Evolutionary conservation across 768 basidiomycete genomes (phyloP).

Genomic region (Mrakia gelida): DNA sequence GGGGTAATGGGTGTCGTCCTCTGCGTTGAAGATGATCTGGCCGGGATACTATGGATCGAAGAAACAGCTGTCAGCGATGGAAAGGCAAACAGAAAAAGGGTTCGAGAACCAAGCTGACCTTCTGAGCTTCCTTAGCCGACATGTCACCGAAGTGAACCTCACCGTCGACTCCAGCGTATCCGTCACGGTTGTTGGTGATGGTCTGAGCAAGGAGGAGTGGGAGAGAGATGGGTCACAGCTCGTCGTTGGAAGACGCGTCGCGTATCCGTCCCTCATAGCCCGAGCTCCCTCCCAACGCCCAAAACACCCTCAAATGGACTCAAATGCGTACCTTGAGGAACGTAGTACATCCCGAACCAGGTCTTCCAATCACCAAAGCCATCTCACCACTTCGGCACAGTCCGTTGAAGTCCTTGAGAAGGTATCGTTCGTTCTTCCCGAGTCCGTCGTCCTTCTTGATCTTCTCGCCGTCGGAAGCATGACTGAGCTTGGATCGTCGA

Average conservation of each 20-base stretch:
- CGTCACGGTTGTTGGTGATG: slow-evolving; percentile 28
- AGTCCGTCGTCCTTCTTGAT: neutral
- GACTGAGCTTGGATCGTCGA: neutral
- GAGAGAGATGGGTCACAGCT: neutral
- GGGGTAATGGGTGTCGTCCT: slow-evolving; percentile 31
- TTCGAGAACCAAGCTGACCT: neutral
- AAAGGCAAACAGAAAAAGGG: too few relatives aligned
- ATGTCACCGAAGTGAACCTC: slow-evolving; percentile 27
- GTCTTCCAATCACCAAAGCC: slow-evolving; percentile 29
- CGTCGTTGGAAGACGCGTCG: neutral
- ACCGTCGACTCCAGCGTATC: slow-evolving; percentile 31
- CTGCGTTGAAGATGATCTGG: slow-evolving; percentile 29
- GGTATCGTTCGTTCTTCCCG: slow-evolving; percentile 26
- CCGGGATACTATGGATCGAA: slow-evolving; percentile 31
- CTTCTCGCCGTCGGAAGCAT: neutral
- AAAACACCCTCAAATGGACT: too few relatives aligned
- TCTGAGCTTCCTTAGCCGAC: slow-evolving; percentile 18
- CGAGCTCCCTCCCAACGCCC: neutral
- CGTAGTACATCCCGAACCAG: slow-evolving; percentile 29
- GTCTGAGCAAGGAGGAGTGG: neutral
- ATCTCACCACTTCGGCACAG: slow-evolving; percentile 29
- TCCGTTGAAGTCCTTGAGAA: slow-evolving; percentile 26
- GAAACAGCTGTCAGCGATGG: too few relatives aligned
- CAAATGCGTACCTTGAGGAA: slow-evolving; percentile 25
- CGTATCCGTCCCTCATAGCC: neutral